Evolutionary conservation across 306 rosid species (phyloP).

Genomic region (Dalbergia oliveri): DNA sequence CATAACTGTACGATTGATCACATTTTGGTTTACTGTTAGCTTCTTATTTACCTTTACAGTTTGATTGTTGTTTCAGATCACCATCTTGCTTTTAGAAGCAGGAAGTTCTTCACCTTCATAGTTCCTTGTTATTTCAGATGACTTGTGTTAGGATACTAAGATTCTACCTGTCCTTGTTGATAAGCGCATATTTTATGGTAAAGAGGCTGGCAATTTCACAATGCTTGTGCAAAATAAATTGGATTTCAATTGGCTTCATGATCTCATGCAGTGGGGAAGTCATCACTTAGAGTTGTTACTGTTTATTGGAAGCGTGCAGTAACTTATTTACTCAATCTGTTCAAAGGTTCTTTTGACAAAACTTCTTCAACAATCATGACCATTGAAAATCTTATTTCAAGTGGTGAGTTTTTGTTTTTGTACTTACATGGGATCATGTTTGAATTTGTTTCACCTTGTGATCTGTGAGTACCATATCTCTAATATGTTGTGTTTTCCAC

Average conservation of each 20-base stretch:
- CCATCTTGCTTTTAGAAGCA: constrained; percentile 38
- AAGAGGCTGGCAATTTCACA: constrained; percentile 51
- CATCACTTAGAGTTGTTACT: constrained; percentile 81
- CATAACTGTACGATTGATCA: constrained; percentile 18
- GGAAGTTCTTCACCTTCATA: constrained; percentile 48
- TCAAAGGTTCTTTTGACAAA: constrained; percentile 64
- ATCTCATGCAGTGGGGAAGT: constrained; percentile 91
- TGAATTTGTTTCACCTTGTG: neutral
- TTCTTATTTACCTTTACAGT: constrained; percentile 32
- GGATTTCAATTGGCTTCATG: constrained; percentile 80
- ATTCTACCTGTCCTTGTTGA: constrained; percentile 80
- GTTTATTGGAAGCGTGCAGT: constrained; percentile 88
- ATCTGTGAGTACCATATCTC: constrained; percentile 29
- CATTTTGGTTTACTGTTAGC: constrained; percentile 14
- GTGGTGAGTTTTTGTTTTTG: constrained; percentile 63
- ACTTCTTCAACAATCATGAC: constrained; percentile 57
- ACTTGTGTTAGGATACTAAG: constrained; percentile 97
- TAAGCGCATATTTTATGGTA: constrained; percentile 48
- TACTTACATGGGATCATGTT: neutral
- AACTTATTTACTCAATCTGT: constrained; percentile 65
- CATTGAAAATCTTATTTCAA: constrained; percentile 74
- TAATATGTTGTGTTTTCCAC: constrained; percentile 44
- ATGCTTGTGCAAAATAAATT: constrained; percentile 47
- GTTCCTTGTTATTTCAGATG: constrained; percentile 76
- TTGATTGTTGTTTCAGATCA: constrained; percentile 36